Base-by-base conservation (phyloP, 805 yeast genomes). In the Dipodascopsis uninucleata region DNA sequence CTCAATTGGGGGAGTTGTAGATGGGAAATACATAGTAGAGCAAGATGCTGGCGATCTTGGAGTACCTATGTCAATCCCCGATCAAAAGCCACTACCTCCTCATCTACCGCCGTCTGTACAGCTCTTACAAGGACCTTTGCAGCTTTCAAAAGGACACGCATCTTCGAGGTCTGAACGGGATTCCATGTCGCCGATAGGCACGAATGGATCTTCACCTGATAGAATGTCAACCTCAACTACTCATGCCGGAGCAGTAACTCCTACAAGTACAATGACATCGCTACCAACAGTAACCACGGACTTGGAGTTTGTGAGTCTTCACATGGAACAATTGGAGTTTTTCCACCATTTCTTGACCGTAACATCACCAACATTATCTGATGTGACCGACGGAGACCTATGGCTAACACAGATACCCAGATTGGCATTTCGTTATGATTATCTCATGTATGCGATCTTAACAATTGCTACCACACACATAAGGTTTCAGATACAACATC, bases 381-480 rank as follows among this genome's bases (percentile, higher is more conserved):
- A 51, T 28, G 22, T 22, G n/a, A 49, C 53, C 3, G 54, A 49
- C 23, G 53, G 54, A 17, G 54, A 48, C 33, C 33, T 51, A n/a
- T 51, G 55, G 55, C 46, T 43, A 17, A 29, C 21, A 8, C 50
- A 46, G 33, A 52, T 51, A 18, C 55, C 55, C 12, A 39, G 45
- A 8, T 37, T 51, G 44, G 55, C 55, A 5, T 49, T 51, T 28
- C 42, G 48, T 9, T 43, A 45, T 28, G 50, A 51, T 28, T 49
- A 41, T 38, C 40, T 51, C 8, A 51, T 51, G 55, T 49, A 51
- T 21, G 49, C 55, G 22, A 51, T 51, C 21, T 43, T 51, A n/a
- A 49, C 54, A n/a, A 44, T 51, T 22, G 49, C 55, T 5, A 29
- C 54, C 14, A 49, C 55, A 7, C 55, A 51, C 31, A 39, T 50